Evolutionary conservation across 768 basidiomycete genomes (phyloP), one percentile per base, ranked within the genome.

Genomic region (Termitomyces sp.): DNA sequence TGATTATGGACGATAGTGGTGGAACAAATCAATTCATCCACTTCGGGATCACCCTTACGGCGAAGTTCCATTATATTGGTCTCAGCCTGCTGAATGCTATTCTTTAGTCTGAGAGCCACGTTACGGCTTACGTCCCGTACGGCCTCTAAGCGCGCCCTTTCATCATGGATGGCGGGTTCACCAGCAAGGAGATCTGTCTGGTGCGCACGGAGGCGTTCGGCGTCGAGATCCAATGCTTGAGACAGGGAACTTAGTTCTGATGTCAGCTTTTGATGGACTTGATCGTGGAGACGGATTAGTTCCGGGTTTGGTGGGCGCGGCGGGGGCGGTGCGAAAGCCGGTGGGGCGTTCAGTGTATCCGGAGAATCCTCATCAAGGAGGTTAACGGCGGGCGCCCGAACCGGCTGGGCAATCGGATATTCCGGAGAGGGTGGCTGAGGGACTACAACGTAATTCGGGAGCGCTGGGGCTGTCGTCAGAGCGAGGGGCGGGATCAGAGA

Each of bases 1-100:
- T 99, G 97, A 74, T 96, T 96, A 69, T 97, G 88, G 34, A 99
- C 96, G 54, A 99, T 98, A 31, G 85, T 92, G 12, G 93, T 96
- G 31, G 93, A 89, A 71, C 97, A 99, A 1, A 98, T 87, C 55
- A 98, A 81, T 76, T 99, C 97, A 73, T 99, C 97, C 11, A 98
- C 94, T 63, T 91, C 90, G 13, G 93, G 92, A 71, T 95, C 93
- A 34, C 91, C 93, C 72, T 89, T 90, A 60, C 84, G 77, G 62
- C 87, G 84, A 63, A 97, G 73, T 65, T 95, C 93, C 31, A 81
- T 71, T 30, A 97, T 78, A 67, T 91, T 87, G 56, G 80, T 75
- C 68, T 95, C 90, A 18, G 83, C 91, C 55, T 81, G 80, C 8
- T 75, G 71, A 6, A 98, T 85, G 8, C 85, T 82, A 54, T 68